Conservation (phyloP, 2,329 filamentous ascomycete genomes). For the Penicillium frequentans region DNA sequence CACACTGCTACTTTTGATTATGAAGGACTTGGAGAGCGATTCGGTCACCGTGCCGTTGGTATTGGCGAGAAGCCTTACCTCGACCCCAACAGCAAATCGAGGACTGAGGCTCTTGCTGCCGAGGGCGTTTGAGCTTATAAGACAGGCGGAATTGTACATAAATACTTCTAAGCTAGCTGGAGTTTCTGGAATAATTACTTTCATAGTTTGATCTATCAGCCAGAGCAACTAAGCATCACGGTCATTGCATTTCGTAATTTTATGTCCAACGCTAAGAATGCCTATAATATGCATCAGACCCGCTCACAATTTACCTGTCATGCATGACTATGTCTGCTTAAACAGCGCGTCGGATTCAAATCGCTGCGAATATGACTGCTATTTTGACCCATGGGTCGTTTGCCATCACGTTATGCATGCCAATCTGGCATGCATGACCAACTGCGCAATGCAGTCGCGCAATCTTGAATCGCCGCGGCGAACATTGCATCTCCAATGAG, state of each 20-base stretch:
- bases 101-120: conserved; percentile 14
- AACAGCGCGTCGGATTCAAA: background rate
- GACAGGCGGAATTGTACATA: background rate
- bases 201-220: background rate
- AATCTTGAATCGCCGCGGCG: background rate
- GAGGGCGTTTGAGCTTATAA: background rate
- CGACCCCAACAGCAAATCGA: conserved; percentile 29
- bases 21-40: conserved; percentile 28
- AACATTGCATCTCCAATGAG: background rate
- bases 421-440: background rate
- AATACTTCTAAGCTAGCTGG: background rate
- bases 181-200: background rate
- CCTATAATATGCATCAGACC: background rate
- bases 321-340: background rate
- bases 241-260: conserved; percentile 26
- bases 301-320: background rate
- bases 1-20: conserved; percentile 33
- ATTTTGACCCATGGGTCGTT: background rate
- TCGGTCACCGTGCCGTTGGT: conserved; percentile 32
- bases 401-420: background rate
- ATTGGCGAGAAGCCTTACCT: conserved; percentile 37
- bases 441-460: background rate
- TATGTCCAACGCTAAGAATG: conserved; percentile 6
- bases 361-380: background rate
- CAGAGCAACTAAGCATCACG: background rate